phyloP scores from a whole-genome alignment of 371 early-diverging fungal genomes.

The Umbelopsis sp. region DNA sequence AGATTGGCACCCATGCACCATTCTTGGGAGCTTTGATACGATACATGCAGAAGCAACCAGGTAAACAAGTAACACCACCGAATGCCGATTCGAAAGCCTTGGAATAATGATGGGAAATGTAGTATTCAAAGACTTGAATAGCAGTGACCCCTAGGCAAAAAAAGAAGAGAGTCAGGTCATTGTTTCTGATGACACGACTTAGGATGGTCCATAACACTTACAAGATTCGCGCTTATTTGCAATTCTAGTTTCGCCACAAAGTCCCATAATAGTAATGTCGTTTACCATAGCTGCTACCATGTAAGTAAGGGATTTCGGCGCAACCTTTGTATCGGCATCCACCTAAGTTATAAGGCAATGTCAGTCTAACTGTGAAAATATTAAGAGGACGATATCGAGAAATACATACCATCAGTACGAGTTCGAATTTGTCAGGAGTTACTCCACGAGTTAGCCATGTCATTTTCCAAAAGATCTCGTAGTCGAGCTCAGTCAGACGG shows the following conservation, averaged over 20 bases:
- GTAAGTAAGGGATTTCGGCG: constrained; percentile 61
- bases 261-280: constrained; percentile 72
- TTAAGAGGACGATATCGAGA: neutral
- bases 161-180: constrained; percentile 25
- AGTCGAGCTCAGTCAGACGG: constrained; percentile 79
- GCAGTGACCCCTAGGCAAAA: neutral
- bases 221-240: constrained; percentile 70
- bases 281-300: constrained; percentile 68
- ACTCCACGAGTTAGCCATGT: constrained; percentile 57
- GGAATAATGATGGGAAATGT: constrained; percentile 82
- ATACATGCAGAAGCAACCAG: constrained; percentile 88
- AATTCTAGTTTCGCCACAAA: constrained; percentile 75
- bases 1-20: constrained; percentile 63
- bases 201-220: constrained; percentile 65
- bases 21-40: constrained; percentile 61
- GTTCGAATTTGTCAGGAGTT: constrained; percentile 68
- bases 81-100: constrained; percentile 90
- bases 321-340: constrained; percentile 72
- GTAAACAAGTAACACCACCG: constrained; percentile 92
- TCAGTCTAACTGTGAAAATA: neutral
- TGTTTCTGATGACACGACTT: constrained; percentile 4
- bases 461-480: constrained; percentile 75
- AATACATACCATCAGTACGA: constrained; percentile 71
- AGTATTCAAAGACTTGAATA: constrained; percentile 81
- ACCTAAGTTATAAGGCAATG: constrained; percentile 32